phyloP scores from a whole-genome alignment of 345 rosid genomes.

The Hypericum perforatum region DNA sequence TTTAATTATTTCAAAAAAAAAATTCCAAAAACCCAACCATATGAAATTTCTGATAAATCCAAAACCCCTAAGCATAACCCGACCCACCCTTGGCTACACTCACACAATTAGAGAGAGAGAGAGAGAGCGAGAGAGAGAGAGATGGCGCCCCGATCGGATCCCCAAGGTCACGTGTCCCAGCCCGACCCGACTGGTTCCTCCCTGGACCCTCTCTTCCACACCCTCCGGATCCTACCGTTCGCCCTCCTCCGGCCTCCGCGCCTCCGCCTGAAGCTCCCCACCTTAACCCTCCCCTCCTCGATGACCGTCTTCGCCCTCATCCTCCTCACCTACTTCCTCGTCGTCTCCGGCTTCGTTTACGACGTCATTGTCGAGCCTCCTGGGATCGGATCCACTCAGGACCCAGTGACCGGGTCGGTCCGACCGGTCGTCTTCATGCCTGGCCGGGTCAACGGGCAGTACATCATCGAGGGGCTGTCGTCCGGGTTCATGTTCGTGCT shows the following conservation, averaged over 20 bases:
- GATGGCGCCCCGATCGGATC: neutral
- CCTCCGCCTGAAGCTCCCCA: constrained; percentile 83
- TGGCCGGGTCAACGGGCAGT: constrained; percentile 91
- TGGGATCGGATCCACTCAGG: constrained; percentile 91
- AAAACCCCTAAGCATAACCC: no score
- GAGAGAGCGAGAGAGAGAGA: no score
- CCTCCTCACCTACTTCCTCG: constrained; percentile 93
- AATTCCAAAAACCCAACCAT: no score
- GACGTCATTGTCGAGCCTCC: constrained; percentile 97
- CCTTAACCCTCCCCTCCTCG: constrained; percentile 71
- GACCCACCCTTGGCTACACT: no score
- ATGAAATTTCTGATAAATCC: no score
- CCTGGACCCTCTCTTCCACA: constrained; percentile 65
- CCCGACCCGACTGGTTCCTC: constrained; percentile 8
- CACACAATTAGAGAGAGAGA: no score
- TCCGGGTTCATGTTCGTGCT: constrained; percentile 94
- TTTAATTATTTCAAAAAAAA: no score
- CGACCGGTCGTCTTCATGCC: constrained; percentile 86
- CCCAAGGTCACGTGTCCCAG: neutral
- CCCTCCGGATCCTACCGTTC: constrained; percentile 50
- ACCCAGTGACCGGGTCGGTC: constrained; percentile 71
- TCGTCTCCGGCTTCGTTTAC: constrained; percentile 82
- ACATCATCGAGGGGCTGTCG: constrained; percentile 94
- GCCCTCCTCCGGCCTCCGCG: constrained; percentile 71
- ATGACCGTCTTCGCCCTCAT: constrained; percentile 78